phyloP scores from a whole-genome alignment of 148 eudicot species.

The Rhododendron kiyosumense region DNA sequence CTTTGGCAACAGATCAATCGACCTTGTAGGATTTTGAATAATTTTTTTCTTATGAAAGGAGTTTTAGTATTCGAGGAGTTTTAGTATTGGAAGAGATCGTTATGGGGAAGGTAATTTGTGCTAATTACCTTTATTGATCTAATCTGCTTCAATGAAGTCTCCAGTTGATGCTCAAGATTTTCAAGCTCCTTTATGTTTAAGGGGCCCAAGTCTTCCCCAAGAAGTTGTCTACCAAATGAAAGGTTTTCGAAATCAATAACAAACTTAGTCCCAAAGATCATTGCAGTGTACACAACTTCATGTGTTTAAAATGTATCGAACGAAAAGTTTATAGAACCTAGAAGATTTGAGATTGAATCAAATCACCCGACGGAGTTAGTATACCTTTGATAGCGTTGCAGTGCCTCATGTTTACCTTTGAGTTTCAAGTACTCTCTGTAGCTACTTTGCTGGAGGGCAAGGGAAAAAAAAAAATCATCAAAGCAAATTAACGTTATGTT shows the following conservation, averaged over 20 bases:
- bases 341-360: neutral
- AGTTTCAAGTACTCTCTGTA: conserved; percentile 79
- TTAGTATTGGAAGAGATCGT: neutral
- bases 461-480: neutral
- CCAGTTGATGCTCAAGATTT: conserved; percentile 53
- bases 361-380: neutral
- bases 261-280: neutral
- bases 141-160: conserved; percentile 40
- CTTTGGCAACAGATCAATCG: neutral
- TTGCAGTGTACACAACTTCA: neutral
- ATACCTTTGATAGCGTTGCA: conserved; percentile 81
- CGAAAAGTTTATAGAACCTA: neutral
- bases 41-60: neutral
- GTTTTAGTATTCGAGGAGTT: neutral
- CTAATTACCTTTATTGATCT: conserved; percentile 47
- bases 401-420: conserved; percentile 64
- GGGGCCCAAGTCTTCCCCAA: conserved; percentile 49
- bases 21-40: neutral
- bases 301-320: neutral
- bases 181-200: conserved; percentile 50
- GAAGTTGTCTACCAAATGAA: conserved; percentile 35
- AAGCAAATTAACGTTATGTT: neutral
- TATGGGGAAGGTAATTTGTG: neutral
- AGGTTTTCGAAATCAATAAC: neutral
- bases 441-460: conserved; percentile 44